Percentiles rank a stretch among this genome's conserved stretches.
These are phyloP conservation scores for Sphaerulina vaccinii DNA, from an alignment of 2,329 filamentous ascomycete species.

Conservation along the genomic window DNA sequence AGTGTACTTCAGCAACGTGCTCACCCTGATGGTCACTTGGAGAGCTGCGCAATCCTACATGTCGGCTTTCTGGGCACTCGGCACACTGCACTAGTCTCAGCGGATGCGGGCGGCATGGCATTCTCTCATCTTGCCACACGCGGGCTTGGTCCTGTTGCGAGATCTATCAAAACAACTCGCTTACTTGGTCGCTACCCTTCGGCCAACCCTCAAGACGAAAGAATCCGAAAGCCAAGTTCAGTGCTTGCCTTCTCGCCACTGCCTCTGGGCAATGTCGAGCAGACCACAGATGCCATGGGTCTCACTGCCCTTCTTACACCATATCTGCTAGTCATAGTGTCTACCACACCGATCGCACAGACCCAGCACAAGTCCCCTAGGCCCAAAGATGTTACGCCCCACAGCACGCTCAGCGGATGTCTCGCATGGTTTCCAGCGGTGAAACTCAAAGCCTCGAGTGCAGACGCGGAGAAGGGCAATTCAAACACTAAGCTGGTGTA, in stretches of 20 bases:
- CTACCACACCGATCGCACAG: slow-evolving; percentile 91
- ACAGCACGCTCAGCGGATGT: slow-evolving; percentile 90
- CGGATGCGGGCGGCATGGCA: slow-evolving; percentile 93
- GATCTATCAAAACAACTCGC: slow-evolving; percentile 83
- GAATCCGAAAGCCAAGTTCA: slow-evolving; percentile 83
- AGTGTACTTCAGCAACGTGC: slow-evolving; percentile 60
- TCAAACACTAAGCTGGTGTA: slow-evolving; percentile 89
- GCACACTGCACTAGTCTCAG: slow-evolving; percentile 91
- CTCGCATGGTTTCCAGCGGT: slow-evolving; percentile 97
- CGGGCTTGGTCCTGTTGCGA: slow-evolving; percentile 80
- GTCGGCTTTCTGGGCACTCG: slow-evolving; percentile 92
- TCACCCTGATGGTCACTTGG: slow-evolving; percentile 77
- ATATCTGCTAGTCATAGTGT: slow-evolving; percentile 93
- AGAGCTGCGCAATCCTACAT: slow-evolving; percentile 76
- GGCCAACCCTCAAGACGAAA: slow-evolving; percentile 59
- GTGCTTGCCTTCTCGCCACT: slow-evolving; percentile 88
- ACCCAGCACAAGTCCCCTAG: slow-evolving; percentile 92
- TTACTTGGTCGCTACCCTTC: slow-evolving; percentile 90
- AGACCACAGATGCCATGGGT: slow-evolving; percentile 81
- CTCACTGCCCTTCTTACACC: slow-evolving; percentile 94
- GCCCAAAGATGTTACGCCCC: slow-evolving; percentile 85
- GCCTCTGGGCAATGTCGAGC: slow-evolving; percentile 90
- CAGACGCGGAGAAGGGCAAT: slow-evolving; percentile 59
- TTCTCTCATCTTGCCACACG: slow-evolving; percentile 95
- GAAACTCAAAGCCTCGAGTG: slow-evolving; percentile 69